These are phyloP conservation scores for Gossypium stocksii DNA, from an alignment of 345 rosid genomes.

Conservation along the genomic window DNA sequence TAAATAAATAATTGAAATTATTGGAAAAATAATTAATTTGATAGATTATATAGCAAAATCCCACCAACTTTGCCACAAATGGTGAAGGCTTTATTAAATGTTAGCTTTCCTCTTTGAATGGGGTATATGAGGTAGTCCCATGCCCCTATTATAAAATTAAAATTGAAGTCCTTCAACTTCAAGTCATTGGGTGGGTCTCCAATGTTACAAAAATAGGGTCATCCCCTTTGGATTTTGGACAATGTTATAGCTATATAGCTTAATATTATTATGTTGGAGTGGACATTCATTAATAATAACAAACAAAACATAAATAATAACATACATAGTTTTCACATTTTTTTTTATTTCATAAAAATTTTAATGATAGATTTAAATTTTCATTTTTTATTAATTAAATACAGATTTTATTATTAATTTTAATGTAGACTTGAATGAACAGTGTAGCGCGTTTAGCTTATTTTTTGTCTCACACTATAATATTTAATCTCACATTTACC, in stretches of 20 bases:
- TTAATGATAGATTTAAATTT: not conserved
- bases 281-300: not conserved
- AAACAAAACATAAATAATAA: too few species aligned
- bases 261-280: not conserved
- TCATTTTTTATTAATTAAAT: not conserved
- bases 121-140: not conserved
- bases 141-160: not conserved
- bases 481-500: accelerated
- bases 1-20: not conserved
- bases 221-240: not conserved
- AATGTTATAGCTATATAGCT: not conserved
- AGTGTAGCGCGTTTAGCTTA: accelerated
- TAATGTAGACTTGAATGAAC: not conserved
- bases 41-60: not conserved
- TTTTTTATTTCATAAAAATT: not conserved
- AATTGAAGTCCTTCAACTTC: conserved; percentile 5
- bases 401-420: not conserved
- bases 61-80: not conserved
- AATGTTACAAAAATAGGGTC: not conserved
- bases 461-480: accelerated
- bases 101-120: not conserved
- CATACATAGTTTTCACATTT: not conserved
- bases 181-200: conserved; percentile 4
- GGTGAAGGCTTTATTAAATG: not conserved
- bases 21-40: not conserved